Evolutionary conservation across 1,139 yeast genomes (phyloP), one percentile per base, ranked within the genome.

Genomic region (Debaryomycetaceae sp.): DNA sequence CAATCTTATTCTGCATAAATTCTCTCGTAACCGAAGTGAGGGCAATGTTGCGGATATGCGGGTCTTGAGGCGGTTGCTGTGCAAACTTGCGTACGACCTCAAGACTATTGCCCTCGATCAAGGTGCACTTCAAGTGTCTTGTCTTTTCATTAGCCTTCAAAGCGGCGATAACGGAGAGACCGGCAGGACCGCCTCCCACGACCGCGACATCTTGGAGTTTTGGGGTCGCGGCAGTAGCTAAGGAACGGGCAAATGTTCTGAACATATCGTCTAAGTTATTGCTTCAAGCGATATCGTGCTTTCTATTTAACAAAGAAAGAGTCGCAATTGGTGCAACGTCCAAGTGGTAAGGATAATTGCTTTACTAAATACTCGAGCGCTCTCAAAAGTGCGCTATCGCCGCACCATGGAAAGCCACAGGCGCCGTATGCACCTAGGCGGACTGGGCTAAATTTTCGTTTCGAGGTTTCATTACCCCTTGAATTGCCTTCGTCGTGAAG

Each of bases 121-220:
- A 58, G 0, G 78, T 71, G 28, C 92, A 71, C 30, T 67, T 63
- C 27, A 85, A 62, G 32, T 72, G 63, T 16, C 57, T 59, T 4
- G 94, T 71, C 23, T 62, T 52, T 7, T 78, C 74, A 2, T 87
- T 77, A 40, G 68, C 66, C 49, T 81, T 64, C 67, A 48, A 78
- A 0, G 94, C 93, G 0, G 95, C 69, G 2, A 92, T 77, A 23
- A 90, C 59, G 1, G 96, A 78, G 32, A 90, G 58, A 0, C 99
- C 99, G 0, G 98, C 97, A 1, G 97, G 95, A 0, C 99, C 99
- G 5, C 95, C 98, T 16, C 99, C 99, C 27, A 92, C 81, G 33
- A 90, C 80, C 10, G 83, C 77, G 15, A 92, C 74, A 50, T 90
- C 99, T 30, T 67, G 65, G 15, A 55, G 44, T 22, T 32, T 34